Conservation (phyloP, 441 rosid genomes). For the Populus tomentosa region DNA sequence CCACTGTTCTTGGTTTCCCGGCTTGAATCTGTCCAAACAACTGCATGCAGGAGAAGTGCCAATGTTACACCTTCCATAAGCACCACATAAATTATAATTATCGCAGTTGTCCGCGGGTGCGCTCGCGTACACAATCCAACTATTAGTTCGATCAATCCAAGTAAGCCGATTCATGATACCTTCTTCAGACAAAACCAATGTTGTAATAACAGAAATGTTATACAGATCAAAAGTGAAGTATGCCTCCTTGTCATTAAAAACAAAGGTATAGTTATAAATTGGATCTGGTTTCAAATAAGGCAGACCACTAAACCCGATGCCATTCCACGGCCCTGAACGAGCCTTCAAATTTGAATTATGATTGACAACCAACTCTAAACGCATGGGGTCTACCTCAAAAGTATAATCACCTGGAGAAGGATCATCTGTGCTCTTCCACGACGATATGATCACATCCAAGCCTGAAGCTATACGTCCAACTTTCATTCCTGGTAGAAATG, state of each 20-base stretch:
- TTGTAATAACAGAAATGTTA: not conserved
- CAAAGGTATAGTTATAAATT: not conserved
- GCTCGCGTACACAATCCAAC: not conserved
- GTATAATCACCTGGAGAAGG: constrained; percentile 5
- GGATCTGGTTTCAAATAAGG: not conserved
- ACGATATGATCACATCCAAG: not conserved
- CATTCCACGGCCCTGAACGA: constrained; percentile 10
- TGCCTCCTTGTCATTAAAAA: not conserved
- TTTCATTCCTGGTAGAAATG: constrained; percentile 9
- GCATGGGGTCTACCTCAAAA: not conserved
- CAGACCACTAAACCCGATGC: not conserved
- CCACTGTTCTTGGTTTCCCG: not conserved
- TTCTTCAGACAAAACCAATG: not conserved
- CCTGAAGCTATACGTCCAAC: not conserved
- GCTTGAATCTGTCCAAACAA: not conserved
- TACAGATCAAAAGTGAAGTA: not conserved
- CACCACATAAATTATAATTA: not conserved
- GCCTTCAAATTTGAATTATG: not conserved
- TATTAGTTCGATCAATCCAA: not conserved
- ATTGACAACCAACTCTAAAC: not conserved
- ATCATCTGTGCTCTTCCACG: constrained; percentile 13
- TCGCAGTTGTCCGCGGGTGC: not conserved
- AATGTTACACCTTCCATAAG: not conserved
- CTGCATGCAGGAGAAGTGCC: not conserved
- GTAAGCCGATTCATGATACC: not conserved